Evolutionary conservation across 768 basidiomycete species (phyloP).

Genomic region (Leccinum pellstonianum): DNA sequence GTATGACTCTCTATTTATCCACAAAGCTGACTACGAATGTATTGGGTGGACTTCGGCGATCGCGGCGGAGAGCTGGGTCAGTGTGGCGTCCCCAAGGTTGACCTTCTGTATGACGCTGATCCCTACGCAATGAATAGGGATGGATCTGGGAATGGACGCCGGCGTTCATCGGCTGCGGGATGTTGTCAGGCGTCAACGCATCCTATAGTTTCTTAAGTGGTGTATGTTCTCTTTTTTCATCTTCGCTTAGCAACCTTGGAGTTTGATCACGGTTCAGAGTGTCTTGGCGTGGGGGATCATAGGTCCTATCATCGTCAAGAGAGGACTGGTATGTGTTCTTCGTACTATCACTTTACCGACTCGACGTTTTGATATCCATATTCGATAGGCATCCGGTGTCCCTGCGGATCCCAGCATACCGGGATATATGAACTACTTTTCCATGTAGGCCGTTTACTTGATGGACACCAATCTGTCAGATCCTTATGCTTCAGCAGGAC

Average conservation of each 20-base stretch:
- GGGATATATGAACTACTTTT: not conserved
- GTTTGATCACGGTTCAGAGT: conserved; percentile 31
- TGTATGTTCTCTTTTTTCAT: conserved; percentile 31
- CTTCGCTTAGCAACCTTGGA: not conserved
- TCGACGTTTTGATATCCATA: not conserved
- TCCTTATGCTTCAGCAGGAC: not conserved
- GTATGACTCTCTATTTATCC: no score
- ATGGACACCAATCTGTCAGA: not conserved
- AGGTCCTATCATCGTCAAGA: conserved; percentile 48
- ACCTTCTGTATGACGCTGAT: not conserved
- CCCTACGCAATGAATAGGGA: conserved; percentile 5
- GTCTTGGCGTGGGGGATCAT: conserved; percentile 65
- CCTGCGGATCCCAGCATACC: not conserved
- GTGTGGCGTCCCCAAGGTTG: not conserved
- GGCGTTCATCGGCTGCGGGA: conserved; percentile 59
- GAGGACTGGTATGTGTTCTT: not conserved
- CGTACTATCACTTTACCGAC: not conserved
- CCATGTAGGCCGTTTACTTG: not conserved
- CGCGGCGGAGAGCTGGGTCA: conserved; percentile 3
- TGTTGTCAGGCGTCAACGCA: conserved; percentile 56
- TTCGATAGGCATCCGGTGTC: not conserved
- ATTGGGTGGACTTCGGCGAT: conserved; percentile 1
- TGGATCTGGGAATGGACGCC: conserved; percentile 39
- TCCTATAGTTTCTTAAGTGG: conserved; percentile 50
- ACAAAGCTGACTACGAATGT: no score